Percentiles rank a stretch among this genome's conserved stretches.
These are phyloP conservation scores for Phytopythium chamaehyphon DNA, from an alignment of 352 stramenopile species.

Conservation along the genomic window DNA sequence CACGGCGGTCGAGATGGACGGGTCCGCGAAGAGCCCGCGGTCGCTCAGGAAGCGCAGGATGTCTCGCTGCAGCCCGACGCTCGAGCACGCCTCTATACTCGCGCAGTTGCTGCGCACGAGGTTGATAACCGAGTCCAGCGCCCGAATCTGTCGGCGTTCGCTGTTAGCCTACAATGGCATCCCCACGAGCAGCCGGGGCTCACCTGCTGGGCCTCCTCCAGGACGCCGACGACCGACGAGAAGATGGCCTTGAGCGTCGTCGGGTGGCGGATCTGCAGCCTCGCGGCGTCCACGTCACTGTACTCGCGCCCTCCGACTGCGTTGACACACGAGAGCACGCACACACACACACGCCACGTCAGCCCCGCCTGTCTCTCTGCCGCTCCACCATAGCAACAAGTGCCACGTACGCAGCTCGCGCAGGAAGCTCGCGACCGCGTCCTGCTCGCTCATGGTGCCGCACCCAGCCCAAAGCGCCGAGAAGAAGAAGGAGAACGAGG, in stretches of 20 bases:
- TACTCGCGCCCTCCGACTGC: constrained; percentile 67
- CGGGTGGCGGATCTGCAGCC: constrained; percentile 63
- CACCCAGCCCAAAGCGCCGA: too few relatives aligned
- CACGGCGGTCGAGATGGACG: constrained; percentile 49
- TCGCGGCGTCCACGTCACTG: constrained; percentile 45
- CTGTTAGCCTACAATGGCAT: too few relatives aligned
- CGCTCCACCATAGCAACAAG: not conserved
- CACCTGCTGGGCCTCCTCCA: constrained; percentile 66
- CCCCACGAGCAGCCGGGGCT: too few relatives aligned
- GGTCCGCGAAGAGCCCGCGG: constrained; percentile 56
- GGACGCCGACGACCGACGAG: constrained; percentile 52
- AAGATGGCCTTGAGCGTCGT: constrained; percentile 60
- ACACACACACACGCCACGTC: not conserved
- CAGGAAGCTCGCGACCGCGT: constrained; percentile 36
- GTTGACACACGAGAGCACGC: constrained; percentile 1
- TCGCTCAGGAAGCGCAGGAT: constrained; percentile 71
- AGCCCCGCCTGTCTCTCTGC: not conserved
- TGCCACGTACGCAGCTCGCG: constrained; percentile 34
- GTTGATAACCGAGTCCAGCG: constrained; percentile 69
- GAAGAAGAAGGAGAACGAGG: too few relatives aligned
- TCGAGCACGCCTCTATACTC: constrained; percentile 72
- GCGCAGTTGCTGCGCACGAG: constrained; percentile 72
- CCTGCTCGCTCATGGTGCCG: constrained; percentile 6
- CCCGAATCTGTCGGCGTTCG: constrained; percentile 30
- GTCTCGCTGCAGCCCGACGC: constrained; percentile 65